Conservation (phyloP, 2,329 filamentous ascomycete species). For the Xylariaceae sp. region DNA sequence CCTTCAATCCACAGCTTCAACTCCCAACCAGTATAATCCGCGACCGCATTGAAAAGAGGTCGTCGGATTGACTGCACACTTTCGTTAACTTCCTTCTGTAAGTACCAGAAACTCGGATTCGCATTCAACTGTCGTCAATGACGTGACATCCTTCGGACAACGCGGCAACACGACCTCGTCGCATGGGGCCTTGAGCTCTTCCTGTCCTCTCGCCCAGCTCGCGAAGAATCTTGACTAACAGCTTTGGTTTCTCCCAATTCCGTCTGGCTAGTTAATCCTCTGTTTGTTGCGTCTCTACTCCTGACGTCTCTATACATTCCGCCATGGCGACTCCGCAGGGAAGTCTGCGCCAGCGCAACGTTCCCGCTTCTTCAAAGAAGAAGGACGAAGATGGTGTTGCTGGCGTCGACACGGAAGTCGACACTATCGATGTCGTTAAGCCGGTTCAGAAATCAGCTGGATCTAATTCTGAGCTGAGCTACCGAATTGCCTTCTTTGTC, state of each 20-base stretch:
- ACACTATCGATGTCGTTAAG: conserved; percentile 39
- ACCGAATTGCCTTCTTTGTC: conserved; percentile 69
- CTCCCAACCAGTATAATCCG: conserved; percentile 10
- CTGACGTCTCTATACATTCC: conserved; percentile 7
- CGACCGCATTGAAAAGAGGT: conserved; percentile 4
- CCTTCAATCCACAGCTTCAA: conserved; percentile 3
- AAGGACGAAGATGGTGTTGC: conserved; percentile 39
- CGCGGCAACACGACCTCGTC: not conserved
- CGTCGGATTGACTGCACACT: conserved; percentile 10
- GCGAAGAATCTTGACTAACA: conserved; percentile 1
- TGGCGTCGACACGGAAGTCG: conserved; percentile 44
- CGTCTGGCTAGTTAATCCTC: not conserved
- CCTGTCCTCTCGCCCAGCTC: not conserved
- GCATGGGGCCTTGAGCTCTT: not conserved
- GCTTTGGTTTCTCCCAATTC: not conserved
- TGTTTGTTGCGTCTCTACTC: conserved; percentile 3
- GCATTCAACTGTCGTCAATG: not conserved
- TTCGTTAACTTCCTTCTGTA: conserved; percentile 9
- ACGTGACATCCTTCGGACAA: not conserved
- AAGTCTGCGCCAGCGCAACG: conserved; percentile 55
- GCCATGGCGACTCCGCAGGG: conserved; percentile 49
- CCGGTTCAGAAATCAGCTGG: conserved; percentile 34
- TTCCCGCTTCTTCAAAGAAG: conserved; percentile 44
- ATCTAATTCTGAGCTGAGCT: conserved; percentile 66
- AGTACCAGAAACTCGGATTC: conserved; percentile 1